Conservation (phyloP, 768 basidiomycete genomes). For the Pulveroboletus sp. region DNA sequence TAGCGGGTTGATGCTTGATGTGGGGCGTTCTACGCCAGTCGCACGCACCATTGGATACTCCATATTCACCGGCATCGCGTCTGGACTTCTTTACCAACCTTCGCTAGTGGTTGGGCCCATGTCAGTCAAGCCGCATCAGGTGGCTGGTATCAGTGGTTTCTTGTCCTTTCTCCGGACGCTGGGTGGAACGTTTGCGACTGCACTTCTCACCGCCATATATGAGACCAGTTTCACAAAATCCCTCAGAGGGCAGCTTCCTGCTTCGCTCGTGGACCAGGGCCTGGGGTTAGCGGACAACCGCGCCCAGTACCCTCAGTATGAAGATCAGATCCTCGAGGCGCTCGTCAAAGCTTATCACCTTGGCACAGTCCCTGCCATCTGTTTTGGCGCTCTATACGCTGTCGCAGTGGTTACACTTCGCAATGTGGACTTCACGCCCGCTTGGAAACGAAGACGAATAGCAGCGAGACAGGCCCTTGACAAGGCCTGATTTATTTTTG, state of each 20-base stretch:
- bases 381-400: constrained; percentile 31
- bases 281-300: constrained; percentile 29
- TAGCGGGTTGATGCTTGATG: constrained; percentile 30
- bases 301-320: constrained; percentile 31
- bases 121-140: constrained; percentile 31
- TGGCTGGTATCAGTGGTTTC: constrained; percentile 35
- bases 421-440: constrained; percentile 31
- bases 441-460: constrained; percentile 31
- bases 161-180: constrained; percentile 33
- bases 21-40: constrained; percentile 28
- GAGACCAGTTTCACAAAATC: constrained; percentile 31
- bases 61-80: constrained; percentile 27
- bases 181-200: constrained; percentile 33
- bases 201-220: constrained; percentile 32
- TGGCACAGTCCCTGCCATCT: constrained; percentile 31
- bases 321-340: constrained; percentile 28
- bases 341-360: constrained; percentile 33
- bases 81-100: constrained; percentile 33
- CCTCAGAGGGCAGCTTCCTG: constrained; percentile 25
- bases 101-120: constrained; percentile 34
- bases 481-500: constrained; percentile 17
- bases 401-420: constrained; percentile 28
- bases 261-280: constrained; percentile 28
- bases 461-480: constrained; percentile 19
- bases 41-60: constrained; percentile 29